Evolutionary conservation across 176 grass and related monocot species (phyloP), one percentile per base, ranked within the genome.

Genomic region (Zea mays): DNA sequence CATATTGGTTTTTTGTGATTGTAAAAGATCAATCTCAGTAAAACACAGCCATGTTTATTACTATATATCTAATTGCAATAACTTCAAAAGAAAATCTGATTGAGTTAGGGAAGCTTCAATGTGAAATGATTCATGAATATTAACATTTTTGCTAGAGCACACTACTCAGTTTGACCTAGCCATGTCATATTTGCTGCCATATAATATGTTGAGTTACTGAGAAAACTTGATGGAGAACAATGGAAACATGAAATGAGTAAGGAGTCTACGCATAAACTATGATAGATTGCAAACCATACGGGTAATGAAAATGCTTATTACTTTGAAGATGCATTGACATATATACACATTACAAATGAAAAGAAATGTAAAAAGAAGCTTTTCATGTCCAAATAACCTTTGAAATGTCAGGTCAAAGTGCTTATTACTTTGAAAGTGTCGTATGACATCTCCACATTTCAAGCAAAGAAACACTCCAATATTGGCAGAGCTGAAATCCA

Each of bases 401-500:
- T 81, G 91, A 97, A 82, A 93, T 82, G 20, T 91, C 94, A 82
- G 89, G 49, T 55, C 89, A 89, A 84, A 97, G 94, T 37, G 75
- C 90, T n/a, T n/a, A n/a, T n/a, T n/a, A n/a, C n/a, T n/a, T n/a
- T n/a, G n/a, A n/a, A n/a, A n/a, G n/a, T n/a, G n/a, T n/a, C 88
- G 89, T 90, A 72, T 97, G 94, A 92, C 87, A 82, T 97, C 94
- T 87, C 91, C 92, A 81, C 94, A 97, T 55, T 97, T 97, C 75
- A 97, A 93, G 80, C 91, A 97, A 88, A 97, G 76, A 85, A 97
- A 97, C 71, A 97, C 84, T 70, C 94, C 94, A 65, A 97, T 97
- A 81, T 86, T 93, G 50, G 91, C 80, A 65, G 94, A 97, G 71
- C 94, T 97, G 86, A 84, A 84, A 86, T 65, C 44, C 44, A 78